These are phyloP conservation scores for Clitopilus hobsonii DNA, from an alignment of 768 basidiomycete species.

Conservation along the genomic window DNA sequence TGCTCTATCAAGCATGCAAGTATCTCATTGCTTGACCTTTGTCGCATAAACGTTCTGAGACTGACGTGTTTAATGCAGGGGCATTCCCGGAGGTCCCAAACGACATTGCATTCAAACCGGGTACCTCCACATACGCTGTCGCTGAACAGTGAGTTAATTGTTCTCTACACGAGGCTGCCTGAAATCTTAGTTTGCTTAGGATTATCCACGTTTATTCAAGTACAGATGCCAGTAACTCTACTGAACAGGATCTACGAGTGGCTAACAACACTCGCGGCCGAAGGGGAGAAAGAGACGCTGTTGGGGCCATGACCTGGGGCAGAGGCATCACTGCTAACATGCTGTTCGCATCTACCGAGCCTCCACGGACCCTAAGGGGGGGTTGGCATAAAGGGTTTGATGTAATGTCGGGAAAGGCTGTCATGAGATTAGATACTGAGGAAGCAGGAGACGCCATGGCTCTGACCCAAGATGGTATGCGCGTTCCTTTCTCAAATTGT, in stretches of 20 bases:
- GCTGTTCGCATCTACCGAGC: conserved; percentile 58
- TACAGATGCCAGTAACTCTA: conserved; percentile 6
- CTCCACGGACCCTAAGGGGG: conserved; percentile 18
- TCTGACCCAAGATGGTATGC: conserved; percentile 40
- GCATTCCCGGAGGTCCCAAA: conserved; percentile 26
- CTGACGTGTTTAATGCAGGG: conserved; percentile 10
- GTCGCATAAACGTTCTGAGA: neutral
- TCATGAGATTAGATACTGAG: conserved; percentile 34
- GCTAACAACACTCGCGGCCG: neutral
- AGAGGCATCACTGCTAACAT: conserved; percentile 26
- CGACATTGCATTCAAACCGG: conserved; percentile 42
- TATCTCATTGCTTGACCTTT: neutral
- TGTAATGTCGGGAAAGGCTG: conserved; percentile 13
- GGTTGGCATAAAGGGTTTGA: conserved; percentile 55
- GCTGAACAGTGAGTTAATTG: conserved; percentile 29
- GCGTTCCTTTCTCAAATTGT: too few species aligned
- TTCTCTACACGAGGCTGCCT: neutral
- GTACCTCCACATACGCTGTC: conserved; percentile 33
- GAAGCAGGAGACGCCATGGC: conserved; percentile 53
- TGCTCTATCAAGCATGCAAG: conserved; percentile 3
- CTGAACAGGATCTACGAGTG: conserved; percentile 9
- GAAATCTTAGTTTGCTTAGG: conserved; percentile 15
- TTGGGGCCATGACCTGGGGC: conserved; percentile 56
- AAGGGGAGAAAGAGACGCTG: conserved; percentile 16
- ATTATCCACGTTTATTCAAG: conserved; percentile 17